A percentile compares a stretch with the other conserved stretches of the same genome.
These are phyloP conservation scores for Magnolia kwangsiensis DNA, from an alignment of 164 flowering plant genomes.

Conservation along the genomic window DNA sequence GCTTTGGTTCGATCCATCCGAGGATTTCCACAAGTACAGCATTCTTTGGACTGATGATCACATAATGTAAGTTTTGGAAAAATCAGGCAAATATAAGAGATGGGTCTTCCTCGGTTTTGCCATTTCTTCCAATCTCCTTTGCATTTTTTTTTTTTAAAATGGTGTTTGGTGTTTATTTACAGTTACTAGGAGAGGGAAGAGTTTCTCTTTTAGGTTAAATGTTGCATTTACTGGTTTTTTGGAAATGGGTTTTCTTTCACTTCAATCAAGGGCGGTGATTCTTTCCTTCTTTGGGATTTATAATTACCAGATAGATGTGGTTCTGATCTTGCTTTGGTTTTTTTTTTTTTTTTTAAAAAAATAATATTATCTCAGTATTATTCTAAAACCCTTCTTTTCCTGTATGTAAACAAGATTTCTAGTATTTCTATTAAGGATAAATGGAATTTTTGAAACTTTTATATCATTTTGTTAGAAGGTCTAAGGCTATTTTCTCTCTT, in stretches of 20 bases:
- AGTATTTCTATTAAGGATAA: too few species aligned
- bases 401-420: too few species aligned
- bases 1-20: conserved; percentile 97
- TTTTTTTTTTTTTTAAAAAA: too few species aligned
- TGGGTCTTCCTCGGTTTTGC: neutral
- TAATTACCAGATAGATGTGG: too few species aligned
- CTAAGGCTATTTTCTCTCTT: too few species aligned
- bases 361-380: too few species aligned
- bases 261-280: neutral
- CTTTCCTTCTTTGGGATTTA: neutral
- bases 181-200: neutral
- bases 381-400: too few species aligned
- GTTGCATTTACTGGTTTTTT: neutral
- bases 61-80: conserved; percentile 50
- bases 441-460: too few species aligned
- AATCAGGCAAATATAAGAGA: neutral
- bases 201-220: neutral
- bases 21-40: conserved; percentile 82
- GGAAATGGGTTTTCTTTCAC: neutral
- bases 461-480: too few species aligned
- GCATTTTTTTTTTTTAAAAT: neutral
- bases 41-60: conserved; percentile 74
- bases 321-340: too few species aligned
- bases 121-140: neutral
- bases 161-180: neutral